Conservation (phyloP, 1,284 basidiomycete genomes). For the Cutaneotrichosporon cutaneum region DNA sequence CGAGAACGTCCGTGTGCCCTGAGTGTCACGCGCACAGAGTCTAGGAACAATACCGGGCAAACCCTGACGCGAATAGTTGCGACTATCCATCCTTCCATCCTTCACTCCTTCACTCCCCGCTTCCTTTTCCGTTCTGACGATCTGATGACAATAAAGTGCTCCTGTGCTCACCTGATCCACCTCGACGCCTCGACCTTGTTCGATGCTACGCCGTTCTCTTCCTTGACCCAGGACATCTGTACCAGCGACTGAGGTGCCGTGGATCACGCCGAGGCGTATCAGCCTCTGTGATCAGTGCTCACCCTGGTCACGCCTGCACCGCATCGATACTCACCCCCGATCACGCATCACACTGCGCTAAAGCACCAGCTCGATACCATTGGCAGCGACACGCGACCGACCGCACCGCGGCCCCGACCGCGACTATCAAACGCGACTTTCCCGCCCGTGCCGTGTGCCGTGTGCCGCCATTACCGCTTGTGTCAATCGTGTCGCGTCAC, state of each 20-base stretch:
- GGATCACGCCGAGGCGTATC: not conserved
- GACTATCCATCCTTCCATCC: not conserved
- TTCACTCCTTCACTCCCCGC: not conserved
- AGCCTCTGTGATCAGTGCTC: not conserved
- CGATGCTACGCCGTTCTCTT: too few relatives aligned
- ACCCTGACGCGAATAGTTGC: not conserved
- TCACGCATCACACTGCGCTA: not conserved
- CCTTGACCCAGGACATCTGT: too few relatives aligned
- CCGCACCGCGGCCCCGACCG: not conserved
- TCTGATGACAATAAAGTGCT: too few relatives aligned
- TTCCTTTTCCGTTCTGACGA: not conserved
- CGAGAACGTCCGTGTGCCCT: not conserved
- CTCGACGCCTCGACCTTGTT: too few relatives aligned
- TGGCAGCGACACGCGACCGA: not conserved
- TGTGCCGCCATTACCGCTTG: not conserved
- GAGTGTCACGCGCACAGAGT: not conserved
- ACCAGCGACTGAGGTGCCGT: not conserved
- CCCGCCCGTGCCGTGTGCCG: not conserved
- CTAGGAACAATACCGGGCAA: not conserved
- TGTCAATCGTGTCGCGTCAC: not conserved
- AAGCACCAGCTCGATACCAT: not conserved
- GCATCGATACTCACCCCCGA: not conserved
- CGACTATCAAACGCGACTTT: not conserved
- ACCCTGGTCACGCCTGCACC: not conserved
- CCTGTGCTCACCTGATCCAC: too few relatives aligned